phyloP scores from a whole-genome alignment of 2,329 filamentous ascomycete genomes.

The Mycogone perniciosa region DNA sequence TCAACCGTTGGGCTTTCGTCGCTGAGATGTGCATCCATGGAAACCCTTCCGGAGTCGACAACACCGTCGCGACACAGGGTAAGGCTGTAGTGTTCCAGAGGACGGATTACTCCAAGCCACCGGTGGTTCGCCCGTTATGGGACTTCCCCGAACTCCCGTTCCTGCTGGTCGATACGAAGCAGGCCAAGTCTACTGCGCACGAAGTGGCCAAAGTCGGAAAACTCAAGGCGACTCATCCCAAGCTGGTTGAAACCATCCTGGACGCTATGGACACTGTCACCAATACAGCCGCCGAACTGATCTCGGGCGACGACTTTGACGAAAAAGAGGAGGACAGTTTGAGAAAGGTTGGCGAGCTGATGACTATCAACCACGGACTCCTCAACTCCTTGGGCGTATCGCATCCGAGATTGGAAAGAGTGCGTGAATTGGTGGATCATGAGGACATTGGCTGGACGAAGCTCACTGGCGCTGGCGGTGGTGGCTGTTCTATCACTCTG shows the following conservation, averaged over 20 bases:
- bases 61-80: slow-evolving; percentile 88
- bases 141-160: slow-evolving; percentile 90
- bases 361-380: slow-evolving; percentile 89
- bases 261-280: slow-evolving; percentile 76
- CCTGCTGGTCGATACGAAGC: slow-evolving; percentile 81
- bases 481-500: slow-evolving; percentile 90
- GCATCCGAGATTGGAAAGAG: slow-evolving; percentile 84
- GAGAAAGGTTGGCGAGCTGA: slow-evolving; percentile 75
- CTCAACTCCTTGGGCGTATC: slow-evolving; percentile 89
- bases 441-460: slow-evolving; percentile 94
- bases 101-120: slow-evolving; percentile 69
- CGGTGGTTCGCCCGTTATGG: slow-evolving; percentile 68
- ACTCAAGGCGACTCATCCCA: slow-evolving; percentile 65
- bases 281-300: slow-evolving; percentile 46
- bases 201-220: slow-evolving; percentile 82
- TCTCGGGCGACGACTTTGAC: slow-evolving; percentile 61
- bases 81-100: slow-evolving; percentile 91
- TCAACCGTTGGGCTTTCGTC: slow-evolving; percentile 97
- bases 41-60: slow-evolving; percentile 93
- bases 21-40: slow-evolving; percentile 96
- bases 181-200: slow-evolving; percentile 74
- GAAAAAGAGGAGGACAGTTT: slow-evolving; percentile 56
- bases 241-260: slow-evolving; percentile 73
- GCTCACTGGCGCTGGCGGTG: slow-evolving; percentile 89
- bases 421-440: slow-evolving; percentile 85